Conservation (phyloP, 192 early-diverging fungal genomes). For the Lobulomyces angularis region DNA sequence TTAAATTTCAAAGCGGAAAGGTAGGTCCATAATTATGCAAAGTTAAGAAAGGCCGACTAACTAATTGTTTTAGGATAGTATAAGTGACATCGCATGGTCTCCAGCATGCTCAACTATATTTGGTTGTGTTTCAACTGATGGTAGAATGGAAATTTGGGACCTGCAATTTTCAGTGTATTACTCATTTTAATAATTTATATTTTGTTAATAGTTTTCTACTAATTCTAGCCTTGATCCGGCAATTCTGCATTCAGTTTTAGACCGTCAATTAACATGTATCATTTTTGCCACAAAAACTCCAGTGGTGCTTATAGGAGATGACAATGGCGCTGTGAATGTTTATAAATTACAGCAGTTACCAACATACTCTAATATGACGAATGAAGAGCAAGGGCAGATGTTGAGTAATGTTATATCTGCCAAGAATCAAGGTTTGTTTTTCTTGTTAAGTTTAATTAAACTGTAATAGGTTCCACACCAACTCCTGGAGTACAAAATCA, state of each 20-base stretch:
- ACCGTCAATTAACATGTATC: slow-evolving; percentile 38
- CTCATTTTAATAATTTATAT: not conserved
- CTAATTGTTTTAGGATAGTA: slow-evolving; percentile 26
- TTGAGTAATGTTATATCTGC: too few relatives aligned
- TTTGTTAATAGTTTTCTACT: not conserved
- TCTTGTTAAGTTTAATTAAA: too few relatives aligned
- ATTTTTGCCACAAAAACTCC: slow-evolving; percentile 33
- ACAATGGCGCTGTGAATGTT: slow-evolving; percentile 40
- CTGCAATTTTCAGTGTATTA: slow-evolving; percentile 38
- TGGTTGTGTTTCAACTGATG: slow-evolving; percentile 40
- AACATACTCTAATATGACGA: too few relatives aligned
- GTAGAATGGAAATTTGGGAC: slow-evolving; percentile 51
- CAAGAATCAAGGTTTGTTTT: too few relatives aligned
- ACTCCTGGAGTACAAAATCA: too few relatives aligned
- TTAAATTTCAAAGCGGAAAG: slow-evolving; percentile 47
- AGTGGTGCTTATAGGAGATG: slow-evolving; percentile 43
- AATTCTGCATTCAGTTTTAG: slow-evolving; percentile 42
- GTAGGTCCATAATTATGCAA: slow-evolving; percentile 12
- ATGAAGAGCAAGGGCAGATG: too few relatives aligned
- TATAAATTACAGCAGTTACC: slow-evolving; percentile 32
- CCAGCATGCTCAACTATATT: slow-evolving; percentile 36
- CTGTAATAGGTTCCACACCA: too few relatives aligned
- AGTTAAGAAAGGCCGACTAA: not conserved
- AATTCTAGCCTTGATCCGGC: slow-evolving; percentile 35
- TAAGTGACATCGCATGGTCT: slow-evolving; percentile 44